phyloP scores from a whole-genome alignment of 2,329 filamentous ascomycete species.

The Talaromyces marneffei region DNA sequence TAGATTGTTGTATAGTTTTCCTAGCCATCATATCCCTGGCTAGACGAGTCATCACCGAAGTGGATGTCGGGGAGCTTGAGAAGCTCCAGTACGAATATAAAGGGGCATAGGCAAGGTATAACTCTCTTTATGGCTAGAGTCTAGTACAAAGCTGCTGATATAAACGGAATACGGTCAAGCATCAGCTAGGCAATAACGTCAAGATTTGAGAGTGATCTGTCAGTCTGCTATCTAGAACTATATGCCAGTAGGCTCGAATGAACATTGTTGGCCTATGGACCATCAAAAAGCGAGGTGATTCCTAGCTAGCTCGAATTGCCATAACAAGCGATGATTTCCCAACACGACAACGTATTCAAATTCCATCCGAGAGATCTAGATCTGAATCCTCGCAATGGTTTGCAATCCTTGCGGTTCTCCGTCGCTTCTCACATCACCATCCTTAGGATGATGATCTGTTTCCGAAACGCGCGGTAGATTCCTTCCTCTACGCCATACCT shows the following conservation, averaged over 20 bases:
- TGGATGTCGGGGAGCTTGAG: conserved; percentile 35
- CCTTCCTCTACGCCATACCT: conserved; percentile 15
- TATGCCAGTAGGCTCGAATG: background rate
- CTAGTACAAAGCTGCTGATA: background rate
- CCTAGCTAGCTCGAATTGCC: background rate
- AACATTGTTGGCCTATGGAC: background rate
- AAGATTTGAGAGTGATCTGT: background rate
- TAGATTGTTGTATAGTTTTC: conserved; percentile 25
- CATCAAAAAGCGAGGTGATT: background rate
- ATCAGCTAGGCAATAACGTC: background rate
- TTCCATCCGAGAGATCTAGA: conserved; percentile 10
- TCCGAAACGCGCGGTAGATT: background rate
- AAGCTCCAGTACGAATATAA: conserved; percentile 39
- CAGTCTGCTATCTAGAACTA: background rate
- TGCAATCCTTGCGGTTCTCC: conserved; percentile 9
- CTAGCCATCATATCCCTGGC: conserved; percentile 28
- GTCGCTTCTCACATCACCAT: conserved; percentile 5
- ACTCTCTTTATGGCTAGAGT: background rate
- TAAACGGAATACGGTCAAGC: background rate
- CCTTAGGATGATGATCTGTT: background rate
- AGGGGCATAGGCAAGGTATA: conserved; percentile 27
- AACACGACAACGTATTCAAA: background rate
- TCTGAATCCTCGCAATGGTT: conserved; percentile 16
- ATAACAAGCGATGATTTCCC: background rate
- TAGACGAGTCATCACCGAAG: conserved; percentile 33